These are phyloP conservation scores for Mycena filopes DNA, from an alignment of 768 basidiomycete species.

Conservation along the genomic window DNA sequence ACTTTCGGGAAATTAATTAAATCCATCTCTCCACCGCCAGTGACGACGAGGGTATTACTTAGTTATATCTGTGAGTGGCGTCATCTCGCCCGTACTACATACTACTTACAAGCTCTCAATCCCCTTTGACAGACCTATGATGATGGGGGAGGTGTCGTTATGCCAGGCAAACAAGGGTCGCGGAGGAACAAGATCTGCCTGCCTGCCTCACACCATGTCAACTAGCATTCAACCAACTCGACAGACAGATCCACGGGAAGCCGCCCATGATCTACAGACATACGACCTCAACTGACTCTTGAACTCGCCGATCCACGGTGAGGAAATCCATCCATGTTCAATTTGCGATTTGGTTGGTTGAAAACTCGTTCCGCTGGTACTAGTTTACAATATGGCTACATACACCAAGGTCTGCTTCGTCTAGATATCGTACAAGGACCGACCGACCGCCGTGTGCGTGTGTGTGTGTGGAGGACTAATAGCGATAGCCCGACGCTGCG, in stretches of 20 bases:
- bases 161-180: conserved; percentile 2
- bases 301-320: background rate
- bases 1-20: no score
- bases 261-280: background rate
- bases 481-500: conserved; percentile 21
- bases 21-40: no score
- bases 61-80: no score
- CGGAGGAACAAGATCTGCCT: conserved; percentile 26
- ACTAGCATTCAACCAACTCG: background rate
- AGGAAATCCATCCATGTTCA: background rate
- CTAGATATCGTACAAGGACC: conserved; percentile 22
- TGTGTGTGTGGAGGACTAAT: conserved; percentile 1
- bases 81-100: no score
- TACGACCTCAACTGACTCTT: background rate
- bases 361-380: conserved; percentile 2
- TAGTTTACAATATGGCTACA: conserved; percentile 29
- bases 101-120: background rate
- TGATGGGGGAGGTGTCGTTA: conserved; percentile 6
- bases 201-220: background rate
- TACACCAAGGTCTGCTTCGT: conserved; percentile 20
- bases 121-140: conserved; percentile 14
- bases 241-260: conserved; percentile 13
- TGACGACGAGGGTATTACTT: no score
- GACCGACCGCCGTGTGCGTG: conserved; percentile 2
- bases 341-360: background rate